Conservation (phyloP, 192 early-diverging fungal species). For the Glomus cerebriforme region DNA sequence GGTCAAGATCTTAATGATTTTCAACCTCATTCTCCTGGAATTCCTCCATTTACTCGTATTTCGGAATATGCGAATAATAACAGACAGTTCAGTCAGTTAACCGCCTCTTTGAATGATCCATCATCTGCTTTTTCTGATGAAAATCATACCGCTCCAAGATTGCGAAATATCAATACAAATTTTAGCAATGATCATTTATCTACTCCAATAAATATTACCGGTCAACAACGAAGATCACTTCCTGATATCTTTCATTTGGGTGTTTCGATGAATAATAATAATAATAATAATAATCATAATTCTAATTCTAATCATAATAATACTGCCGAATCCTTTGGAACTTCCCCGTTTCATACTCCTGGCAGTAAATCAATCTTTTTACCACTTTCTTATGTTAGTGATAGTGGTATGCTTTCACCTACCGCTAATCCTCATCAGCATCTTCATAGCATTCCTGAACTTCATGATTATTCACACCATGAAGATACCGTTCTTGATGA, state of each 20-base stretch:
- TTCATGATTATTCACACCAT: constrained; percentile 29
- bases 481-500: constrained; percentile 9
- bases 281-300: background rate
- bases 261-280: background rate
- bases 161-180: background rate
- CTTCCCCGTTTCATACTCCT: constrained; percentile 39
- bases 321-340: constrained; percentile 27
- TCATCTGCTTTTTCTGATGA: background rate
- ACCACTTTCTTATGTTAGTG: constrained; percentile 39
- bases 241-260: constrained; percentile 44
- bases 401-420: constrained; percentile 35
- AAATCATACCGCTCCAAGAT: background rate
- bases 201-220: constrained; percentile 41
- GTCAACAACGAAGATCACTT: constrained; percentile 39
- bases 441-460: constrained; percentile 47
- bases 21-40: constrained; percentile 24
- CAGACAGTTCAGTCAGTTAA: constrained; percentile 25
- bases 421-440: constrained; percentile 33
- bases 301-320: background rate
- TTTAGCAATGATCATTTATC: constrained; percentile 39
- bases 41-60: constrained; percentile 31
- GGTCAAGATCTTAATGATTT: constrained; percentile 20
- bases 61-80: constrained; percentile 13
- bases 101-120: constrained; percentile 31
- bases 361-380: constrained; percentile 41